Evolutionary conservation across 148 eudicot species (phyloP).

Genomic region (Heliamphora exappendiculata): DNA sequence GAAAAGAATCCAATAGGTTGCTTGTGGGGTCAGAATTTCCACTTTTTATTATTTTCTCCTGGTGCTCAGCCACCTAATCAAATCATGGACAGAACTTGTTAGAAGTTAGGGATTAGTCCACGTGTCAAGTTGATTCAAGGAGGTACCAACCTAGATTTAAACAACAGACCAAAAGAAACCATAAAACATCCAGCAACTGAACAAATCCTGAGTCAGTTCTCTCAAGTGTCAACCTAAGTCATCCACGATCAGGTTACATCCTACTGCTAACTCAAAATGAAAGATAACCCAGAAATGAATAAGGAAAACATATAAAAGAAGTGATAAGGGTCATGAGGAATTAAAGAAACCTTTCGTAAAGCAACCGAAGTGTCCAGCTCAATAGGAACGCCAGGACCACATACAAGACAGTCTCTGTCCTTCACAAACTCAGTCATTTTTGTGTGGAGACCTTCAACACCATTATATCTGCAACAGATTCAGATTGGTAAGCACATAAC

Average conservation of each 20-base stretch:
- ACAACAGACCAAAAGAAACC: neutral
- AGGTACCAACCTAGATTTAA: neutral
- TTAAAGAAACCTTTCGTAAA: slow-evolving; percentile 55
- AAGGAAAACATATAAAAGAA: neutral
- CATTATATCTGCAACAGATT: slow-evolving; percentile 59
- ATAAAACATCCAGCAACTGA: neutral
- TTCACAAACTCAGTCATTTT: slow-evolving; percentile 83
- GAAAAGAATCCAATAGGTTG: neutral
- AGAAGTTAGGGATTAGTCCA: neutral
- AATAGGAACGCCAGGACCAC: slow-evolving; percentile 89
- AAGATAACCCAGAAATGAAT: neutral
- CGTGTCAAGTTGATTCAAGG: neutral
- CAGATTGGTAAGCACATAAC: slow-evolving; percentile 3
- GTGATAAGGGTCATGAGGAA: neutral
- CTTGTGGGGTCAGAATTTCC: neutral
- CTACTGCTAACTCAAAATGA: neutral
- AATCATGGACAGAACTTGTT: neutral
- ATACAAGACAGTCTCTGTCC: slow-evolving; percentile 77
- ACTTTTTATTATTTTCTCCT: neutral
- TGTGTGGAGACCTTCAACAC: slow-evolving; percentile 89
- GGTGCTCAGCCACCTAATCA: neutral
- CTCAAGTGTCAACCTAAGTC: neutral
- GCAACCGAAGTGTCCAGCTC: slow-evolving; percentile 72
- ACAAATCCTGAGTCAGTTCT: slow-evolving; percentile 1
- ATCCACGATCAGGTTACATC: neutral